Base-by-base conservation (phyloP, 371 early-diverging fungal genomes). In the Mucor saturninus region DNA sequence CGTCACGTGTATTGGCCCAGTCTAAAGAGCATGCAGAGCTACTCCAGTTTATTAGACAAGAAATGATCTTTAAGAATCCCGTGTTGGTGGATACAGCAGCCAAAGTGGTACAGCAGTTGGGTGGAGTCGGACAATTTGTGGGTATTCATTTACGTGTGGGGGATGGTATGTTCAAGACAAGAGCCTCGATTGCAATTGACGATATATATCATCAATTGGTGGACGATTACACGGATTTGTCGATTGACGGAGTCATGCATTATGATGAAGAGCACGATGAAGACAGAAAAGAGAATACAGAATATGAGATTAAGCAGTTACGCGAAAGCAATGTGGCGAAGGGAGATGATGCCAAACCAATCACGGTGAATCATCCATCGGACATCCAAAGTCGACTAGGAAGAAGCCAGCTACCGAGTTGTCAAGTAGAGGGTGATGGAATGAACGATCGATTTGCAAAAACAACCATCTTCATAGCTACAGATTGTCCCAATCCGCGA, bases 91-190 rank as follows among this genome's bases (percentile, higher is more conserved):
- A 76, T 10, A 79, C 80, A 1, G 75, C 85, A 0, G 35, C 13
- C 3, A 38, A 67, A 2, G 74, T 85, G 13, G 83, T 81, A 32
- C 42, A 72, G 2, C 72, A 74, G 57, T 67, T 86, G 3, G 86
- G 83, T 37, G 82, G 77, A 0, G 60, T 69, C 7, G 61, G 62
- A 28, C 42, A 52, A 8, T 86, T 81, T 66, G 68, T 83, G 15
- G 86, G 86, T 0, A 66, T 82, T 29, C 86, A 86, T 65, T 53
- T 86, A 3, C 71, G 86, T 32, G 83, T 83, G 3, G 83, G 81
- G 0, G 86, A 86, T 62, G 83, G 84, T 0, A 26, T 72, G 5
- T 86, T 86, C 63, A 76, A 77, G 31, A 73, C 70, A 26, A 30
- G 73, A 28, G 80, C 78, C 5, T 68, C 73, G 1, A 86, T 82